Evolutionary conservation across 2,329 filamentous ascomycete species (phyloP).

Genomic region (Pseudogymnoascus sp.): DNA sequence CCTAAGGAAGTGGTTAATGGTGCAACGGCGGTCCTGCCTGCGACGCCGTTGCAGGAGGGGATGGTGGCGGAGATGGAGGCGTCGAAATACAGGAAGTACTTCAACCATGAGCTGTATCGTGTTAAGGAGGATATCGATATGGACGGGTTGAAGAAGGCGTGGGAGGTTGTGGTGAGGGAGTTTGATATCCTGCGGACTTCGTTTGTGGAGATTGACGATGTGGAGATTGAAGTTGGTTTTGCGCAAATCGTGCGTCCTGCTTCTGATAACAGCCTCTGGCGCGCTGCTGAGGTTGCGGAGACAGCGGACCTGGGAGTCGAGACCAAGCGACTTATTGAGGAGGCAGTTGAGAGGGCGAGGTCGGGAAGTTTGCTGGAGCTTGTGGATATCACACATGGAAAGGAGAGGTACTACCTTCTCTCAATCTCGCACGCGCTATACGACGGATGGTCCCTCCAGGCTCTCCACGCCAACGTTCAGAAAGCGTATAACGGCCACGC

Average conservation of each 20-base stretch:
- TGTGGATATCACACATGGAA: constrained; percentile 30
- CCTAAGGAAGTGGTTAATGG: constrained; percentile 29
- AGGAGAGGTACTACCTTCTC: constrained; percentile 43
- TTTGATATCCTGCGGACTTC: constrained; percentile 69
- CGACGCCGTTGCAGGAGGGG: constrained; percentile 77
- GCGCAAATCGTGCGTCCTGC: constrained; percentile 43
- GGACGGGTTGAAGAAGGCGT: constrained; percentile 49
- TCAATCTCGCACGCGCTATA: constrained; percentile 83
- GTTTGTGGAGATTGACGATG: constrained; percentile 59
- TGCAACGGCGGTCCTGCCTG: constrained; percentile 55
- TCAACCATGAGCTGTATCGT: constrained; percentile 72
- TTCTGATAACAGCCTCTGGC: constrained; percentile 28
- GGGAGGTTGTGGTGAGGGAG: constrained; percentile 47
- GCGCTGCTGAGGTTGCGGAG: constrained; percentile 16
- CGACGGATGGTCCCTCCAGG: constrained; percentile 73
- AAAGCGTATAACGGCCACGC: constrained; percentile 49
- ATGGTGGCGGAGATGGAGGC: constrained; percentile 76
- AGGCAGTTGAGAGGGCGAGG: constrained; percentile 32
- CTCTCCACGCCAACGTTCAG: constrained; percentile 64
- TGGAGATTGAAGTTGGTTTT: constrained; percentile 44
- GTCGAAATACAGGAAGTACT: constrained; percentile 68
- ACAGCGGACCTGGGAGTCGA: constrained; percentile 23
- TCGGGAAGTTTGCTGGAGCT: constrained; percentile 41
- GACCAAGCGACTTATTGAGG: constrained; percentile 33
- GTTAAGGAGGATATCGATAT: constrained; percentile 48